Evolutionary conservation across 2,329 filamentous ascomycete genomes (phyloP).

Genomic region (Penicillium sp.): DNA sequence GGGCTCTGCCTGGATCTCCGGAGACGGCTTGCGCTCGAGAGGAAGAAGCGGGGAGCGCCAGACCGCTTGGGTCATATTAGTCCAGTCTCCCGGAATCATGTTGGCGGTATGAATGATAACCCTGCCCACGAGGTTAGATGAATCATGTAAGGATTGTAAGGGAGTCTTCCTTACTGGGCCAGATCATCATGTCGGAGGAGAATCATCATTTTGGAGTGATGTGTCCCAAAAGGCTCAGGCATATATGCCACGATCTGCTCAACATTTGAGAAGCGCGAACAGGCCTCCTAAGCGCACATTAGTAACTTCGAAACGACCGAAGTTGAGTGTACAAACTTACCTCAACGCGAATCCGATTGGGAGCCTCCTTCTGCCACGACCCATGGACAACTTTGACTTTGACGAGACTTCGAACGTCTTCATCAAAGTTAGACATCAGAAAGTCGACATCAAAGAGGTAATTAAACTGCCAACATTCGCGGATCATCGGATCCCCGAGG

Average conservation of each 20-base stretch:
- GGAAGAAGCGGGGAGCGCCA: conserved; percentile 77
- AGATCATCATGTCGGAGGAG: conserved; percentile 74
- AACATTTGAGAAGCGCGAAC: conserved; percentile 65
- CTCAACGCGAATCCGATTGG: conserved; percentile 57
- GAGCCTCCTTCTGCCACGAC: conserved; percentile 68
- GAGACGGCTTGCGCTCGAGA: conserved; percentile 24
- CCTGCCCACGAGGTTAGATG: conserved; percentile 26
- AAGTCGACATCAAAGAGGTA: conserved; percentile 61
- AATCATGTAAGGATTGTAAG: background rate
- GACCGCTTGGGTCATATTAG: conserved; percentile 80
- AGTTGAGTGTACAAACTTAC: conserved; percentile 41
- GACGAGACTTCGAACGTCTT: conserved; percentile 55
- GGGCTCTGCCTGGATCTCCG: conserved; percentile 10
- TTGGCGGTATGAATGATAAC: conserved; percentile 87
- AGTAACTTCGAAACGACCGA: background rate
- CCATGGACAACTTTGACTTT: conserved; percentile 63
- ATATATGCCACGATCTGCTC: conserved; percentile 73
- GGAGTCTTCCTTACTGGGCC: conserved; percentile 55
- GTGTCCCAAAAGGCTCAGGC: conserved; percentile 82
- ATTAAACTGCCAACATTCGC: conserved; percentile 61
- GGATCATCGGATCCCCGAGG: conserved; percentile 72
- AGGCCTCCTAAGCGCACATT: conserved; percentile 55
- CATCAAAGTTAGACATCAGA: conserved; percentile 60
- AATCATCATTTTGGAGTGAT: conserved; percentile 87
- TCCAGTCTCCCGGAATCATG: conserved; percentile 86